Percentiles rank a stretch among this genome's conserved stretches.
Conservation (phyloP, 345 rosid genomes). For the Syzygium jambos region DNA sequence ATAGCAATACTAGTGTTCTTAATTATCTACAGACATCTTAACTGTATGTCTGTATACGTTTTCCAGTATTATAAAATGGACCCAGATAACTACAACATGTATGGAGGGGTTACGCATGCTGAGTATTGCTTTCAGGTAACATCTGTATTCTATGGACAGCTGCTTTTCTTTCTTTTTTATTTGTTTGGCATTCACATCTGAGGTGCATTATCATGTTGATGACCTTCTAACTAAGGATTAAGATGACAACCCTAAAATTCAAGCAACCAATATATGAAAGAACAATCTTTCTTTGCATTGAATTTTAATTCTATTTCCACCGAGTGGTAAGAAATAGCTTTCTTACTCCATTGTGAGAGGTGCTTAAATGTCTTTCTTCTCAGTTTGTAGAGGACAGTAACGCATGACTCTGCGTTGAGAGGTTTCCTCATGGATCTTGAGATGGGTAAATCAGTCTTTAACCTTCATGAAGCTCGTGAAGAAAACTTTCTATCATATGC, state of each 20-base stretch:
- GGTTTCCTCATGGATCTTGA: not conserved
- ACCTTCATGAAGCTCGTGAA: not conserved
- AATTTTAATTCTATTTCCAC: not conserved
- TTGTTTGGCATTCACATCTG: not conserved
- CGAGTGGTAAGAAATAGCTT: not conserved
- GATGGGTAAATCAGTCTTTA: not conserved
- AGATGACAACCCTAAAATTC: not conserved
- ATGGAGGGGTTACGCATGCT: slow-evolving; percentile 79
- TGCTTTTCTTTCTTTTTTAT: not conserved
- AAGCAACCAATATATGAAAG: not conserved
- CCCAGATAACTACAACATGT: slow-evolving; percentile 45
- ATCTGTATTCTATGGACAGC: not conserved
- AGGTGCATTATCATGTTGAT: not conserved
- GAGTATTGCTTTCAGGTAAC: slow-evolving; percentile 90
- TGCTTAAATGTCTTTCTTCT: not conserved
- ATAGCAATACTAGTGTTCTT: not conserved
- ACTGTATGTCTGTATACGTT: not conserved
- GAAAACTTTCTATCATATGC: not conserved
- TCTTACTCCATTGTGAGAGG: not conserved
- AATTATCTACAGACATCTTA: not conserved
- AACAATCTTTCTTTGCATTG: not conserved
- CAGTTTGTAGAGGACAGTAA: not conserved
- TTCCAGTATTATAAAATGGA: slow-evolving; percentile 87
- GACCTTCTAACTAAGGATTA: not conserved
- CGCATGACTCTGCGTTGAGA: not conserved